phyloP scores from a whole-genome alignment of 2,329 filamentous ascomycete species.

The Dactylonectria estremocensis region DNA sequence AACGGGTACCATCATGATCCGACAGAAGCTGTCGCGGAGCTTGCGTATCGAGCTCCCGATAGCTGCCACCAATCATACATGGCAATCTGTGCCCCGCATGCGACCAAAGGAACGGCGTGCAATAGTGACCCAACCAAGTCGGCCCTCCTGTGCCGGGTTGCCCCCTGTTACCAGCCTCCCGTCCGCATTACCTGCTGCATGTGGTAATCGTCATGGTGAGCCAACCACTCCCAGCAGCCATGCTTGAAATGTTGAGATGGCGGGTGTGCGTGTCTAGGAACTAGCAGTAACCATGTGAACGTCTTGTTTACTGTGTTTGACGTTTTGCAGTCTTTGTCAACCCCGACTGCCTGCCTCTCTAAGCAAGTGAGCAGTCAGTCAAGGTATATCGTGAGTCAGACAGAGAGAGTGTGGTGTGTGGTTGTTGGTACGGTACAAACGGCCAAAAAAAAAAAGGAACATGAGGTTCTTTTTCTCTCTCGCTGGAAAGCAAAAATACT shows the following conservation, averaged over 20 bases:
- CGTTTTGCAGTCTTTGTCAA: too few species aligned
- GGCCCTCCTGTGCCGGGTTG: conserved; percentile 12
- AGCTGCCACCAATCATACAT: conserved; percentile 42
- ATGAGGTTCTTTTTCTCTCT: too few species aligned
- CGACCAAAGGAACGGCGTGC: conserved; percentile 20
- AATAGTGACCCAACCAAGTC: conserved; percentile 4
- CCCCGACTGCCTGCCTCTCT: too few species aligned
- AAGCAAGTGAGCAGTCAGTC: too few species aligned
- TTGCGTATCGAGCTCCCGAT: conserved; percentile 31
- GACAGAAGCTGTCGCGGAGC: conserved; percentile 31
- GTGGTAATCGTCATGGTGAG: conserved; percentile 23
- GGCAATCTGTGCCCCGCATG: conserved; percentile 32
- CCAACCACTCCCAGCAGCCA: conserved; percentile 9
- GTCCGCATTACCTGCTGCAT: conserved; percentile 13
- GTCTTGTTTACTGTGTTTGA: too few species aligned
- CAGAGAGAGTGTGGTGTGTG: too few species aligned
- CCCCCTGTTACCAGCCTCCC: conserved; percentile 22
- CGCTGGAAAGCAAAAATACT: too few species aligned
- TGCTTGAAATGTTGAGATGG: not conserved
- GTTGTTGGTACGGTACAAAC: not conserved
- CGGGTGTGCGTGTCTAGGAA: too few species aligned
- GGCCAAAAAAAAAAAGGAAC: too few species aligned
- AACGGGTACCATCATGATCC: conserved; percentile 35
- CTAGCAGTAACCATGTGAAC: too few species aligned
- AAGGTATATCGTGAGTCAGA: too few species aligned